Conservation (phyloP, 2,329 filamentous ascomycete genomes). For the Westerdykella ornata region DNA sequence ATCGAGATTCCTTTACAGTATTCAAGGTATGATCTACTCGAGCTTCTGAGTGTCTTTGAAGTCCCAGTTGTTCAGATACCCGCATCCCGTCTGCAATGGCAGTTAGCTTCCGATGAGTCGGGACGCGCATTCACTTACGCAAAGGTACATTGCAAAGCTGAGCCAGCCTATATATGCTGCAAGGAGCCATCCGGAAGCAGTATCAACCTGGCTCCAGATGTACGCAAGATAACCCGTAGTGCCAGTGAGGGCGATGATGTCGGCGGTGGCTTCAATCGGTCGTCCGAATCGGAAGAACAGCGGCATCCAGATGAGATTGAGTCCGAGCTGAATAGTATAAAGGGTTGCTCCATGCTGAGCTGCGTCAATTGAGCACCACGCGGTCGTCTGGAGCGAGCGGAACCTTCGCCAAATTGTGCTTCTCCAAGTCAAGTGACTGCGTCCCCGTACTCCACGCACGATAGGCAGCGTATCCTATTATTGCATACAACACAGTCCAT, state of each 20-base stretch:
- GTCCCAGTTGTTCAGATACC: slow-evolving; percentile 39
- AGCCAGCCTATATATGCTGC: slow-evolving; percentile 82
- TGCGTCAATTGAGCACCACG: slow-evolving; percentile 2
- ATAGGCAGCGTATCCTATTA: slow-evolving; percentile 87
- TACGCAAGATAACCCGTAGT: slow-evolving; percentile 67
- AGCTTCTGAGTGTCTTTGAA: slow-evolving; percentile 15
- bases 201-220: slow-evolving; percentile 69
- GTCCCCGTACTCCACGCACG: slow-evolving; percentile 62
- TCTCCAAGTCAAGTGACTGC: slow-evolving; percentile 44
- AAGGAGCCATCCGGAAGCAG: slow-evolving; percentile 64
- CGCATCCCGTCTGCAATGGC: slow-evolving; percentile 26
- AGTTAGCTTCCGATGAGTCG: slow-evolving; percentile 9
- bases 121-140: slow-evolving; percentile 38
- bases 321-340: slow-evolving; percentile 76
- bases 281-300: slow-evolving; percentile 77
- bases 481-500: slow-evolving; percentile 53
- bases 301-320: slow-evolving; percentile 88
- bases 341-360: slow-evolving; percentile 61
- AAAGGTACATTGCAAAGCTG: slow-evolving; percentile 80
- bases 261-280: slow-evolving; percentile 65
- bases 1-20: too few relatives aligned
- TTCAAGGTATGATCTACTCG: neutral
- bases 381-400: neutral
- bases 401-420: slow-evolving; percentile 54
- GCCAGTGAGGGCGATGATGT: slow-evolving; percentile 67